phyloP scores from a whole-genome alignment of 352 stramenopile genomes.

The Aphanomyces astaci region DNA sequence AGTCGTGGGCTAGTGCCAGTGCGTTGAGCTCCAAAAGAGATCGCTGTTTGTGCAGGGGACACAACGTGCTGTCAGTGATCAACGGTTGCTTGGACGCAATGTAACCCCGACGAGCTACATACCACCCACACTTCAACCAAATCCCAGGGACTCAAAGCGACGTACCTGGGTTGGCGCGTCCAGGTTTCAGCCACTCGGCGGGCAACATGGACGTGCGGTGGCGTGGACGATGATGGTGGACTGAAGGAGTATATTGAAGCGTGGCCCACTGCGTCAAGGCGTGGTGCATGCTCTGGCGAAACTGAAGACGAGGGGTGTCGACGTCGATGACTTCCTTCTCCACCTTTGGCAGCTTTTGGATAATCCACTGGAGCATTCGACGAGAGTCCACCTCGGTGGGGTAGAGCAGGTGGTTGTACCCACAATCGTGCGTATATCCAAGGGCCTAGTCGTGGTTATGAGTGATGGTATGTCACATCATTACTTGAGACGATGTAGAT shows the following conservation, averaged over 20 bases:
- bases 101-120: conserved; percentile 3
- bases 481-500: not conserved
- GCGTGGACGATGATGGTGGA: not conserved
- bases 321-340: conserved; percentile 13
- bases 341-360: conserved; percentile 53
- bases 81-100: conserved; percentile 15
- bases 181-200: not conserved
- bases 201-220: not conserved
- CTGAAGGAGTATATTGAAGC: not conserved
- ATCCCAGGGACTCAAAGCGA: too few relatives aligned
- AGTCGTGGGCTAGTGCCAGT: not conserved
- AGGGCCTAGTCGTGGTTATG: conserved; percentile 41
- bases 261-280: not conserved
- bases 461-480: conserved; percentile 6
- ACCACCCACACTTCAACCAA: too few relatives aligned
- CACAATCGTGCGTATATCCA: conserved; percentile 74
- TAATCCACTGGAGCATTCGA: conserved; percentile 70
- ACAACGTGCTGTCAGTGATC: not conserved
- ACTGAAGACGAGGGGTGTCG: not conserved
- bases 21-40: conserved; percentile 16
- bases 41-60: not conserved
- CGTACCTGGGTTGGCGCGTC: too few relatives aligned
- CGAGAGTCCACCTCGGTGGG: conserved; percentile 75
- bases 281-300: not conserved
- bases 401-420: conserved; percentile 87